Base-by-base conservation (phyloP, 495 filamentous ascomycete species). In the Aspergillus asperescens region DNA sequence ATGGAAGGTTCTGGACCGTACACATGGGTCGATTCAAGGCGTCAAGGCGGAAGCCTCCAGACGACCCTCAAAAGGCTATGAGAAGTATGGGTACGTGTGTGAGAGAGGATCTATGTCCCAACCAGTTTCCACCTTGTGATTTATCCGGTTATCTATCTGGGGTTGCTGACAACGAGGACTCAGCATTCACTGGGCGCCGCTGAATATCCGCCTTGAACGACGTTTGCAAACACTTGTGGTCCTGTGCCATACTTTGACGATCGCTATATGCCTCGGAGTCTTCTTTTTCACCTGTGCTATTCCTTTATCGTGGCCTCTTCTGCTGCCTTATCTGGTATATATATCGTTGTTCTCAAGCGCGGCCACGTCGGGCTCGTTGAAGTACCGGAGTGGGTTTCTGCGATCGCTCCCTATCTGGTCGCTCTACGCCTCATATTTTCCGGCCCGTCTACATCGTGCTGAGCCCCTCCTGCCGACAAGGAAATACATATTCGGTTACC, bases 401-500 rank as follows among this genome's bases (percentile, higher is more conserved):
- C 83, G 92, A 20, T 78, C 76, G n/a, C 77, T 83, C n/a, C 78
- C 78, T 15, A 68, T 91, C 28, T 98, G 92, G 92, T 85, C 81
- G 18, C 78, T 94, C 44, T 97, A 96, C 65, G 90, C 87, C 35
- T 86, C 81, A 15, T 98, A 97, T 74, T 98, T 93, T 69, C 93
- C 93, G 1, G 87, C 89, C 10, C 77, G 79, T 25, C 80, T 98
- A 25, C 90, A 97, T 68, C 86, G 92, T 50, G 90, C 88, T 31
- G 77, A 85, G 57, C 70, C 50, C 15, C 82, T 98, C 2, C 81
- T 87, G 12, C 77, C 89, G 0, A 88, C 85, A 2, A 79, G 89
- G 51, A 97, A 97, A 70, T 98, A 97, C 71, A 92, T 98, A 58
- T 95, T 98, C 63, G 93, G 94, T 35, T 96, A 97, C 66, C 93